Conservation (phyloP, 805 yeast species). For the Komagataella kurtzmanii region DNA sequence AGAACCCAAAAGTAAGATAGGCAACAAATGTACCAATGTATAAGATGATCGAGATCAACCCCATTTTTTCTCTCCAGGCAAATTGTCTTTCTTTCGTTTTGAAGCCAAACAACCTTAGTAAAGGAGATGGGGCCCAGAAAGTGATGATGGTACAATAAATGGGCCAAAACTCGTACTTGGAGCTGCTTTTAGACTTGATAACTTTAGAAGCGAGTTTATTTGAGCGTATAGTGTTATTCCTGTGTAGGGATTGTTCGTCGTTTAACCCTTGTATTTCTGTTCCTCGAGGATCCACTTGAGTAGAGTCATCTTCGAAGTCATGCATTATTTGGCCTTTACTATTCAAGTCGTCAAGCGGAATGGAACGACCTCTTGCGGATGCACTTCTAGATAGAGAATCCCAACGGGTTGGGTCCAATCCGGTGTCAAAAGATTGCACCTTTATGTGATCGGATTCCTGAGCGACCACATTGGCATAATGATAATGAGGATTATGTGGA, state of each 20-base stretch:
- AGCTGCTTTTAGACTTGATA: conserved; percentile 6
- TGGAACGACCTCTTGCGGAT: background rate
- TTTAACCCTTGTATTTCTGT: conserved; percentile 45
- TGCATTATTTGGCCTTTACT: background rate
- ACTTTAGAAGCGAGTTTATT: conserved; percentile 10
- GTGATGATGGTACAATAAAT: conserved; percentile 70
- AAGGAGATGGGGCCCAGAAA: conserved; percentile 82
- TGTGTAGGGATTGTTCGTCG: conserved; percentile 26
- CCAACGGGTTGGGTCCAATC: conserved; percentile 42
- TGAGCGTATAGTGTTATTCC: conserved; percentile 8
- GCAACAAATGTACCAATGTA: conserved; percentile 71
- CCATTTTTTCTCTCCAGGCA: conserved; percentile 97
- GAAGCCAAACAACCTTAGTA: conserved; percentile 64
- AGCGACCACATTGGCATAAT: conserved; percentile 62
- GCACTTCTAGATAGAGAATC: background rate
- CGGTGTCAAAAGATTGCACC: conserved; percentile 59
- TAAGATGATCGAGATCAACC: conserved; percentile 61
- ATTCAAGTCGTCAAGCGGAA: conserved; percentile 2
- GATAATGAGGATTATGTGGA: conserved; percentile 30
- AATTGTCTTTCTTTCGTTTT: conserved; percentile 67
- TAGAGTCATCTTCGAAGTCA: background rate
- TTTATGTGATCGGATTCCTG: conserved; percentile 48
- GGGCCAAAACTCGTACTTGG: conserved; percentile 44
- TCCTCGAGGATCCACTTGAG: conserved; percentile 18
- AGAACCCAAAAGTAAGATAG: conserved; percentile 81